Conservation (phyloP, 805 yeast species). For the Yarrowia hollandica region DNA sequence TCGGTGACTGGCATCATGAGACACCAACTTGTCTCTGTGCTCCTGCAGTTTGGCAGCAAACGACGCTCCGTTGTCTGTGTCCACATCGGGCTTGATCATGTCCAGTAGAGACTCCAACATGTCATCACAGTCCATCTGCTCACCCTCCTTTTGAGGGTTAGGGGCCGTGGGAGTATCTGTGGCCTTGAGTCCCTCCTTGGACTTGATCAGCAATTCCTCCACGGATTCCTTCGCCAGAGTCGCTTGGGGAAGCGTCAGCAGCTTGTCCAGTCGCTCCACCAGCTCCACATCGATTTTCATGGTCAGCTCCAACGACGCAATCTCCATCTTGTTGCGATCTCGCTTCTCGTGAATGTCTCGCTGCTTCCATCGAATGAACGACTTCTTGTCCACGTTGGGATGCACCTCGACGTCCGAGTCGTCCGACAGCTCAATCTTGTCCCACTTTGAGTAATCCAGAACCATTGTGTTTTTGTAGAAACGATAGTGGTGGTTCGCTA, state of each 20-base stretch:
- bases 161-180: slow-evolving; percentile 27
- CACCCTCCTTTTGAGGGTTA: slow-evolving; percentile 32
- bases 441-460: slow-evolving; percentile 97
- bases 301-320: slow-evolving; percentile 72
- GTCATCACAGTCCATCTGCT: slow-evolving; percentile 67
- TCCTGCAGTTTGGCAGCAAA: slow-evolving; percentile 47
- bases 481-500: not conserved
- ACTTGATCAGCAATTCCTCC: slow-evolving; percentile 22
- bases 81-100: slow-evolving; percentile 56
- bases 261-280: slow-evolving; percentile 67
- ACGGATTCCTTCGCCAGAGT: slow-evolving; percentile 1
- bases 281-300: slow-evolving; percentile 76
- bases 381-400: slow-evolving; percentile 92
- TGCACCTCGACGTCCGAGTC: slow-evolving; percentile 97
- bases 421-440: slow-evolving; percentile 90
- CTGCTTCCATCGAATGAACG: slow-evolving; percentile 95
- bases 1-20: slow-evolving; percentile 61
- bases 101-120: slow-evolving; percentile 87
- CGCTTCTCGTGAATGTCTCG: slow-evolving; percentile 95
- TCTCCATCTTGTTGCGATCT: slow-evolving; percentile 72
- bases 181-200: slow-evolving; percentile 9
- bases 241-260: slow-evolving; percentile 38
- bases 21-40: slow-evolving; percentile 71
- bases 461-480: slow-evolving; percentile 50
- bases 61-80: slow-evolving; percentile 48